These are phyloP conservation scores for Debaryomyces fabryi DNA, from an alignment of 1,139 yeast species.

Conservation along the genomic window DNA sequence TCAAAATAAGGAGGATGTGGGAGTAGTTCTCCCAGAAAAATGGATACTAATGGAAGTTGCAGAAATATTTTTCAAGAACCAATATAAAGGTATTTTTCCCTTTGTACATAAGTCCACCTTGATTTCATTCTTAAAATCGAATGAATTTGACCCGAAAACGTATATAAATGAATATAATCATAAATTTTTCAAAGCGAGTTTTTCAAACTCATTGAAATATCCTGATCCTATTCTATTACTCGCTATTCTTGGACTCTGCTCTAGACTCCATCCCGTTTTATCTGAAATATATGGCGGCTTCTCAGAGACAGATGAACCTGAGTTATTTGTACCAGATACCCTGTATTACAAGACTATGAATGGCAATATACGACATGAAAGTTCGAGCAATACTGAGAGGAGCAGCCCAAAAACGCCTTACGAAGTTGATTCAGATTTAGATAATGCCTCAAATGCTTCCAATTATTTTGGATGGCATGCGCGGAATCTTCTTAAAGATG, in stretches of 20 bases:
- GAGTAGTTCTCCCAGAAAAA: constrained; percentile 29
- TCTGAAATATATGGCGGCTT: constrained; percentile 34
- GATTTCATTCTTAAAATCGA: constrained; percentile 27
- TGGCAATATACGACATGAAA: too few relatives aligned
- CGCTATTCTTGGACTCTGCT: constrained; percentile 38
- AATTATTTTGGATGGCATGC: constrained; percentile 46
- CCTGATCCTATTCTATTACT: constrained; percentile 37
- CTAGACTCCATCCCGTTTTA: constrained; percentile 34
- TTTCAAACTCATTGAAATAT: constrained; percentile 18
- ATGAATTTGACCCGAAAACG: constrained; percentile 29
- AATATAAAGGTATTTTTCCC: constrained; percentile 38
- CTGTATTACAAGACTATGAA: neutral
- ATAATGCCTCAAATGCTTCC: constrained; percentile 32
- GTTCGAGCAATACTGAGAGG: too few relatives aligned
- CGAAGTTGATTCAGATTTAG: neutral
- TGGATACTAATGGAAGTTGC: constrained; percentile 26
- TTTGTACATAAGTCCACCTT: constrained; percentile 36
- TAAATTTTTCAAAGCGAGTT: constrained; percentile 17
- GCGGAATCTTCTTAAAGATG: constrained; percentile 28
- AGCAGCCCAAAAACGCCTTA: neutral
- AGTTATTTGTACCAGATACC: constrained; percentile 25
- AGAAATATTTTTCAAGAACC: constrained; percentile 35
- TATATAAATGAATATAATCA: constrained; percentile 26
- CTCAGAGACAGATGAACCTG: constrained; percentile 28
- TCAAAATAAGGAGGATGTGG: neutral